A percentile compares a stretch with the other conserved stretches of the same genome.
phyloP scores from a whole-genome alignment of 352 stramenopile species.

The Phytophthora hibernalis region DNA sequence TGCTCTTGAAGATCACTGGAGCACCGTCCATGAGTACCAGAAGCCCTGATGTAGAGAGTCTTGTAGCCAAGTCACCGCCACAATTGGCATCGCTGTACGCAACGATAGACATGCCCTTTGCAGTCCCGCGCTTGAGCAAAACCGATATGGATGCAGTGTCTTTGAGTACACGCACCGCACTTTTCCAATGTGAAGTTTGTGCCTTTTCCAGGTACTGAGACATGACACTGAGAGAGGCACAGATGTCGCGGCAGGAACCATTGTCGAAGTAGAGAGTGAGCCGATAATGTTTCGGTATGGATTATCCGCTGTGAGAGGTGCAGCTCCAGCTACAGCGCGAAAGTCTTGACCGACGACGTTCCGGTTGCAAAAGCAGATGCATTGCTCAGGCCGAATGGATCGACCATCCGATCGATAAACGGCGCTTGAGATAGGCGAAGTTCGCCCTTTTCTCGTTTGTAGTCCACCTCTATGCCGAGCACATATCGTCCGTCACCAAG shows the following conservation, averaged over 20 bases:
- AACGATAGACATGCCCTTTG: neutral
- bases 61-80: conserved; percentile 18
- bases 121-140: conserved; percentile 7
- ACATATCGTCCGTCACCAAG: conserved; percentile 17
- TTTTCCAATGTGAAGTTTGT: conserved; percentile 21
- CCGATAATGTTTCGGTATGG: conserved; percentile 5
- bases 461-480: conserved; percentile 17
- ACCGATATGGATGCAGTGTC: neutral
- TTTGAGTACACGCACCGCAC: conserved; percentile 26
- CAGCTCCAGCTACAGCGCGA: neutral
- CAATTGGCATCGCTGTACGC: conserved; percentile 33
- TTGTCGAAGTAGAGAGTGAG: conserved; percentile 33
- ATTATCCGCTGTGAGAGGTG: neutral
- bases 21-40: conserved; percentile 11
- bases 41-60: conserved; percentile 29
- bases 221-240: conserved; percentile 3
- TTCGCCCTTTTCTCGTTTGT: neutral
- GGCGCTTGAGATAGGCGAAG: neutral
- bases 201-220: conserved; percentile 30
- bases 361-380: neutral
- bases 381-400: neutral
- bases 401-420: conserved; percentile 6
- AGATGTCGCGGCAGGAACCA: conserved; percentile 17
- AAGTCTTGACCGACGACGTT: conserved; percentile 13
- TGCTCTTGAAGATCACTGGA: conserved; percentile 34